Base-by-base conservation (phyloP, 495 filamentous ascomycete species). In the Aspergillus saccharolyticus region DNA sequence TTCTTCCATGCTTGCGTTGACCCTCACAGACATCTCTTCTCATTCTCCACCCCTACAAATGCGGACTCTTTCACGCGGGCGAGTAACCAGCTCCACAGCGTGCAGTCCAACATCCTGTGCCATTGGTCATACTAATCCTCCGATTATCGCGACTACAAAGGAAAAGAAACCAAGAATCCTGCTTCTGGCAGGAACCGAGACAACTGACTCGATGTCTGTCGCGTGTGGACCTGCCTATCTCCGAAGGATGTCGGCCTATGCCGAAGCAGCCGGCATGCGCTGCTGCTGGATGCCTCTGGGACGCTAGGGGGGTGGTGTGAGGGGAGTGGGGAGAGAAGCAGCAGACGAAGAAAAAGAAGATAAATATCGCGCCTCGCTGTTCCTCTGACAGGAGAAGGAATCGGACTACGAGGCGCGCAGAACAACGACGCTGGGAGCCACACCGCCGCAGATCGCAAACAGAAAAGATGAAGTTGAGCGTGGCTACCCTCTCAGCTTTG, bases 401-500 rank as follows among this genome's bases (percentile, higher is more conserved):
- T 3, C 18, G 21, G 47, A 30, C 5, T 49, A 6, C 25, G 46
- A 49, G 30, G 43, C 9, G 18, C 22, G n/a, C n/a, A n/a, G n/a
- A 22, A 28, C 28, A 51, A 39, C 33, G 44, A 16, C 10, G 15
- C 9, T 9, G 24, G 25, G 25, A 20, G 17, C 47, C 12, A 16
- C 22, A 22, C 28, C 52, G 44, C 55, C 21, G 18, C 42, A 52
- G 18, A 44, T 12, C 19, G 33, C 10, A 43, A 33, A 12, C 10
- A 15, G 15, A 17, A 47, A 64, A 25, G 20, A 72, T 70, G 66
- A 68, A 65, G 58, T 44, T 56, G 24, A 45, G 42, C 52, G 56
- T 46, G 51, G 43, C 52, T 20, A 19, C 61, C 0, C 48, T 56
- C 45, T 46, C 59, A 4, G 57, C 57, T 9, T 60, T 70, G 43